Percentiles rank a stretch among this genome's conserved stretches.
Conservation (phyloP, 106 monocot genomes). For the Dactylorhiza incarnata region DNA sequence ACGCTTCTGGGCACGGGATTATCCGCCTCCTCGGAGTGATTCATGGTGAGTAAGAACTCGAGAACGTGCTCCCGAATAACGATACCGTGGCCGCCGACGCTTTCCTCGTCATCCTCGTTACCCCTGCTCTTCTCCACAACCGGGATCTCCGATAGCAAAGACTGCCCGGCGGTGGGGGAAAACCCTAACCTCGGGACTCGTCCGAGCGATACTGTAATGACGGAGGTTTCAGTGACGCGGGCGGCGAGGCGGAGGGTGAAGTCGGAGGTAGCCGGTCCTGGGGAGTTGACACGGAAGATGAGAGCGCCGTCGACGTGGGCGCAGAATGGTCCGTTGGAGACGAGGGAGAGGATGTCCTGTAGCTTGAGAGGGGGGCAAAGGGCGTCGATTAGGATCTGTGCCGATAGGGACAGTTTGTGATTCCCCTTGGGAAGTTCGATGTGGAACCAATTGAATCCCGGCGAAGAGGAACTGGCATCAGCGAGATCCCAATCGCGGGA, state of each 20-base stretch:
- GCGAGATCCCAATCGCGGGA: slow-evolving; percentile 39
- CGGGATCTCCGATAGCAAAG: slow-evolving; percentile 60
- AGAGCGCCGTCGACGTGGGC: slow-evolving; percentile 63
- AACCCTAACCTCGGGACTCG: slow-evolving; percentile 81
- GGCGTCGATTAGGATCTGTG: slow-evolving; percentile 67
- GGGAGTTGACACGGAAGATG: slow-evolving; percentile 79
- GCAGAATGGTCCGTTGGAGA: slow-evolving; percentile 79
- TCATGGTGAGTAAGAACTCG: slow-evolving; percentile 55
- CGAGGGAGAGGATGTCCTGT: slow-evolving; percentile 84
- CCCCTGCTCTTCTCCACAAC: background rate
- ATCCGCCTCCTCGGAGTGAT: slow-evolving; percentile 69
- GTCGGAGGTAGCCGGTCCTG: slow-evolving; percentile 54
- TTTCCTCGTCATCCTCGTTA: background rate
- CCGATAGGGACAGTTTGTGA: slow-evolving; percentile 50
- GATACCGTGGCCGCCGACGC: slow-evolving; percentile 4
- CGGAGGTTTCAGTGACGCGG: slow-evolving; percentile 57
- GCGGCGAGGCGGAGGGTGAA: slow-evolving; percentile 76
- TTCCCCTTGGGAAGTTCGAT: slow-evolving; percentile 77
- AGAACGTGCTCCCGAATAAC: slow-evolving; percentile 48
- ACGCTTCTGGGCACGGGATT: slow-evolving; percentile 46
- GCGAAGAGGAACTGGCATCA: slow-evolving; percentile 9
- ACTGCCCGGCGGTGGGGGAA: slow-evolving; percentile 28
- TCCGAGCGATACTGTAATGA: slow-evolving; percentile 75
- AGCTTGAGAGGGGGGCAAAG: slow-evolving; percentile 90
- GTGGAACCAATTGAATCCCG: slow-evolving; percentile 74